Evolutionary conservation across 805 yeast genomes (phyloP).

Genomic region (Jamesozyma hellenica): DNA sequence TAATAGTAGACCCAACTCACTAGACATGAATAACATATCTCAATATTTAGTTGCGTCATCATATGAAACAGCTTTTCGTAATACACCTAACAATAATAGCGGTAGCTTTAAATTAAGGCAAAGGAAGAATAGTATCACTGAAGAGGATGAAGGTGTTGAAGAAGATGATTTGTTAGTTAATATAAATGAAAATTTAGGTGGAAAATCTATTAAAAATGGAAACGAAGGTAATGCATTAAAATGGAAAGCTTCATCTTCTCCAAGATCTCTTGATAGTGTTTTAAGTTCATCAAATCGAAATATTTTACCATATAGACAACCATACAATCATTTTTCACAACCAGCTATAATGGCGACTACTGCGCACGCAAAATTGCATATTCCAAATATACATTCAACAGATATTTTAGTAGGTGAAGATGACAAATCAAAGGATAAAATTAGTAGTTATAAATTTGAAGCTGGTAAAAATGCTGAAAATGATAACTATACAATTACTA

Average conservation of each 20-base stretch:
- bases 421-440: constrained; percentile 1
- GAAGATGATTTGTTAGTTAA: constrained; percentile 15
- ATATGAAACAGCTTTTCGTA: constrained; percentile 2
- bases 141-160: constrained; percentile 3
- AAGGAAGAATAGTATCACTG: constrained; percentile 6
- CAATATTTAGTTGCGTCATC: constrained; percentile 3
- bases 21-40: constrained; percentile 3
- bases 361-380: constrained; percentile 28
- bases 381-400: constrained; percentile 17
- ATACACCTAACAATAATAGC: neutral
- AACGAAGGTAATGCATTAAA: constrained; percentile 1
- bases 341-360: constrained; percentile 26
- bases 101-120: neutral
- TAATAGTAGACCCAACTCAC: constrained; percentile 11
- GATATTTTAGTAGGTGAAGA: constrained; percentile 10
- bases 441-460: neutral
- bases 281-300: constrained; percentile 20
- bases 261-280: constrained; percentile 22
- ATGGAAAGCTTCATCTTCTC: constrained; percentile 14
- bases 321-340: constrained; percentile 21
- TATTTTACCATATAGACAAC: constrained; percentile 20
- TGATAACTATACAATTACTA: neutral
- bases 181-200: too few relatives aligned
- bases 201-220: constrained; percentile 3
- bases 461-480: neutral